Evolutionary conservation across 352 stramenopile genomes (phyloP).

Genomic region (Pythium guiyangense): DNA sequence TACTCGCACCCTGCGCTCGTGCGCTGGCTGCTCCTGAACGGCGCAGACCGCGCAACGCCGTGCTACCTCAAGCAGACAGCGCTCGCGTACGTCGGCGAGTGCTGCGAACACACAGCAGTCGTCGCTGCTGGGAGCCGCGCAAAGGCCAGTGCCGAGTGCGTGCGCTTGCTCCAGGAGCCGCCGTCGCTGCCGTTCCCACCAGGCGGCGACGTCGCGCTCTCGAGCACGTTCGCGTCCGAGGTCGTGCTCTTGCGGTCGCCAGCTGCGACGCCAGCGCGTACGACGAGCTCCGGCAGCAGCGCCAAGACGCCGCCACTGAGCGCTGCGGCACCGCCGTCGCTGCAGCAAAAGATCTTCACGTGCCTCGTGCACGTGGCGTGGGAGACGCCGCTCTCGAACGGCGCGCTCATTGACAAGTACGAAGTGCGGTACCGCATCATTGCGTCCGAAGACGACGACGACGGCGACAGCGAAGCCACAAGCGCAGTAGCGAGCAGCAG

Average conservation of each 20-base stretch:
- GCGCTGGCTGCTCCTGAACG: slow-evolving; percentile 48
- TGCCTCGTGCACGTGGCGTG: slow-evolving; percentile 45
- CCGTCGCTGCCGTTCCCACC: slow-evolving; percentile 27
- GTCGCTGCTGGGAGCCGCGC: slow-evolving; percentile 1
- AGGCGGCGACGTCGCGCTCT: slow-evolving; percentile 21
- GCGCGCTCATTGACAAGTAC: slow-evolving; percentile 67
- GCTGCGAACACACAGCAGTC: slow-evolving; percentile 25
- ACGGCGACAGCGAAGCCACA: slow-evolving; percentile 4
- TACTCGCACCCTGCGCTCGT: slow-evolving; percentile 52
- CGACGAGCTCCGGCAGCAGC: not conserved
- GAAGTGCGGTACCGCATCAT: slow-evolving; percentile 52
- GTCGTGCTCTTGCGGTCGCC: slow-evolving; percentile 28
- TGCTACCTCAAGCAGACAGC: slow-evolving; percentile 55
- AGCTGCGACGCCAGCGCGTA: slow-evolving; percentile 8
- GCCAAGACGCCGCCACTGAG: not conserved
- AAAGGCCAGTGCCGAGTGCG: slow-evolving; percentile 32
- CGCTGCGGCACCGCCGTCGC: slow-evolving; percentile 4
- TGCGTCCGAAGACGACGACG: slow-evolving; percentile 23
- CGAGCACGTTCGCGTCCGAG: slow-evolving; percentile 34
- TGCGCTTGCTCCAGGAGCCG: slow-evolving; percentile 28
- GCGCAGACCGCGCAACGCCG: slow-evolving; percentile 38
- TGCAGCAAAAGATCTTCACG: slow-evolving; percentile 51
- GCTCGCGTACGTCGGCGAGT: slow-evolving; percentile 53
- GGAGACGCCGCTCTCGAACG: slow-evolving; percentile 62
- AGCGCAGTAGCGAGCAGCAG: not conserved